These are phyloP conservation scores for Pyricularia pennisetigena DNA, from an alignment of 2,329 filamentous ascomycete species.

Conservation along the genomic window DNA sequence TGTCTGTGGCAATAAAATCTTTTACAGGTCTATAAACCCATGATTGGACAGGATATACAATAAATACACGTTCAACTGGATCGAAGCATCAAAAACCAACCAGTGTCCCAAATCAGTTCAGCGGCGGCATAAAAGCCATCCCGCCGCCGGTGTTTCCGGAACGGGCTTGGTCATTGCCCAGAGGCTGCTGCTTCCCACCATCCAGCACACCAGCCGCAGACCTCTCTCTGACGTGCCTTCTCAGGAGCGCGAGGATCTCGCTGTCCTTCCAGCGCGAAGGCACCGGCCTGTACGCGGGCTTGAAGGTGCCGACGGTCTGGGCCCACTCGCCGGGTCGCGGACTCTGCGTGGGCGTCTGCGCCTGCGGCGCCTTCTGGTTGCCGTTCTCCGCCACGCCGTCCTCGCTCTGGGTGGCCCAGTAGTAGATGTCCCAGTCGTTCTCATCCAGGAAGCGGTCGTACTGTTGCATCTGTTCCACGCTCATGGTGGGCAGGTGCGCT, in stretches of 20 bases:
- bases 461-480: conserved; percentile 59
- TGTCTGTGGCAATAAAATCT: neutral
- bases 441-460: conserved; percentile 95
- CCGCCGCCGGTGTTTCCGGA: conserved; percentile 29
- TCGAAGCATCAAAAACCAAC: neutral
- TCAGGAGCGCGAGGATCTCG: conserved; percentile 65
- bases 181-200: conserved; percentile 17
- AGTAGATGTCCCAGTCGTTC: conserved; percentile 99
- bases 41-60: neutral
- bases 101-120: conserved; percentile 16
- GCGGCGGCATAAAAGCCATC: conserved; percentile 48
- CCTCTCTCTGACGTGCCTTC: conserved; percentile 67
- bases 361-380: conserved; percentile 14
- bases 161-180: conserved; percentile 21
- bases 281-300: conserved; percentile 85
- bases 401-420: conserved; percentile 88
- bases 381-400: conserved; percentile 18
- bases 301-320: conserved; percentile 90
- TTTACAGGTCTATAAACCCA: neutral
- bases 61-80: neutral
- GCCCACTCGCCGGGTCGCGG: conserved; percentile 73
- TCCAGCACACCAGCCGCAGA: conserved; percentile 48
- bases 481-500: conserved; percentile 66
- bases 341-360: conserved; percentile 21
- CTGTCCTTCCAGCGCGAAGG: conserved; percentile 77